Evolutionary conservation across 495 filamentous ascomycete genomes (phyloP), one percentile per base, ranked within the genome.

Genomic region (Penicillium longicatenatum): DNA sequence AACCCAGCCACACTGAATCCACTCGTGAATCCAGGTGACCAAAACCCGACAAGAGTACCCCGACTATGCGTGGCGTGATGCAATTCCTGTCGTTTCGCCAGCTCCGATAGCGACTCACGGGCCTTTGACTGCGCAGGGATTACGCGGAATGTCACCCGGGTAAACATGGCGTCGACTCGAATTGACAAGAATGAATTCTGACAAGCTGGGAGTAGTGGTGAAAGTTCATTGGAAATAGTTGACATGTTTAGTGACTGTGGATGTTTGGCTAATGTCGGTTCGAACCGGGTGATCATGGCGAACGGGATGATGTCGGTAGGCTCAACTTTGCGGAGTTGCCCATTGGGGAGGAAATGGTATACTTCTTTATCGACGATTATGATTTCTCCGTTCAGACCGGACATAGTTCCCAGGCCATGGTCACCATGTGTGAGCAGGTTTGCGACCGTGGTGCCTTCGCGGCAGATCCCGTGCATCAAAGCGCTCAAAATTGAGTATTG

Each of bases 351-450:
- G 19, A 66, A 63, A 20, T 82, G 80, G 62, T 80, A 82, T 26
- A 74, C 67, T 10, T 63, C 59, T 52, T 70, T 68, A 54, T 82
- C 76, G 14, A 83, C 58, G n/a, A 82, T 66, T 30, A 82, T 73
- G 64, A 83, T 76, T 63, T 83, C 81, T 62, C 80, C 80, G 45
- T 72, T 70, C 61, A 84, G 76, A 55, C 63, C 52, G 11, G 59
- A 57, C 54, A 82, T 77, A n/a, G 81, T 83, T 17, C 81, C 81
- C 0, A 83, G 71, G 21, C 81, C 80, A 62, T 79, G 76, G 64
- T 75, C 69, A 66, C 81, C 79, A 57, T 80, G 73, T 0, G 49
- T 21, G 30, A 77, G 67, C 20, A 81, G 53, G 3, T 67, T 44
- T 8, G 72, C 60, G 24, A 77, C 66, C 4, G 65, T 61, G 29